Conservation (phyloP, 805 yeast species). For the Wickerhamiella brachini region DNA sequence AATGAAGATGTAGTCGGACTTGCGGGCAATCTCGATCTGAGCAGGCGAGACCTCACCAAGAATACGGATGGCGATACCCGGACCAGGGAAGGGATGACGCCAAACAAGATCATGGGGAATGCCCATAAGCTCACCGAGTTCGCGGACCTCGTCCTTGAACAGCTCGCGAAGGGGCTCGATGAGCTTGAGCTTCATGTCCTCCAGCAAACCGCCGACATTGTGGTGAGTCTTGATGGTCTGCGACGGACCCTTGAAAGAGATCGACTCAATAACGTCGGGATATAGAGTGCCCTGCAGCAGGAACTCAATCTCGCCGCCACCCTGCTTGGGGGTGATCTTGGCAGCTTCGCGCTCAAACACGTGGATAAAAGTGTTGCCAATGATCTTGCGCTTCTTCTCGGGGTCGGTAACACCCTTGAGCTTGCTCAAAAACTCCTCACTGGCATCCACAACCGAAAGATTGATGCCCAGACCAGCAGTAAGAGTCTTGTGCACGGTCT, state of each 20-base stretch:
- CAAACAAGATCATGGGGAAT: slow-evolving; percentile 94
- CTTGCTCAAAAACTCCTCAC: slow-evolving; percentile 74
- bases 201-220: slow-evolving; percentile 96
- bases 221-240: slow-evolving; percentile 99
- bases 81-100: slow-evolving; percentile 99
- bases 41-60: slow-evolving; percentile 89
- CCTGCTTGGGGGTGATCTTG: slow-evolving; percentile 64
- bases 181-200: slow-evolving; percentile 94
- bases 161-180: slow-evolving; percentile 98
- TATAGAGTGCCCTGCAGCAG: slow-evolving; percentile 93
- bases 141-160: slow-evolving; percentile 98
- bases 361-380: slow-evolving; percentile 94
- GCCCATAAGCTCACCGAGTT: slow-evolving; percentile 84
- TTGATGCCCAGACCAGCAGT: slow-evolving; percentile 91
- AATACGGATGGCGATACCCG: slow-evolving; percentile 98
- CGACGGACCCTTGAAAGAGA: slow-evolving; percentile 98
- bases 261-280: slow-evolving; percentile 97
- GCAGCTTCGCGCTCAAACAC: slow-evolving; percentile 95
- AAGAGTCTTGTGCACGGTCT: slow-evolving; percentile 72
- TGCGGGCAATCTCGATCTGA: slow-evolving; percentile 93
- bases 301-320: slow-evolving; percentile 82
- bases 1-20: slow-evolving; percentile 91
- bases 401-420: slow-evolving; percentile 95
- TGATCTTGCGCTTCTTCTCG: slow-evolving; percentile 96
- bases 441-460: slow-evolving; percentile 86